Conservation (phyloP, 352 stramenopile genomes). For the Pythium aquatile region DNA sequence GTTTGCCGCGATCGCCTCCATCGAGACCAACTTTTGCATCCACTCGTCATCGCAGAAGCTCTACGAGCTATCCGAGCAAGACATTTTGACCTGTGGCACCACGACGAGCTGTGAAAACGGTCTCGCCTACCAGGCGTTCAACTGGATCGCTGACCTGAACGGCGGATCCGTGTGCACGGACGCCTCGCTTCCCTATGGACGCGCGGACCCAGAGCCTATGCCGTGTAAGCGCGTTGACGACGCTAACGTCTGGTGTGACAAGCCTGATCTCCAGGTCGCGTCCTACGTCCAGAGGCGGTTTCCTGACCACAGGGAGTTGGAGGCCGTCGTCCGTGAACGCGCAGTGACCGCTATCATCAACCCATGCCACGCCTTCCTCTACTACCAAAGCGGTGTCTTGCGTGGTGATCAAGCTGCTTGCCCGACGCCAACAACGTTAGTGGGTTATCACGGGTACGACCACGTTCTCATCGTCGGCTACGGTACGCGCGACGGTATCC, state of each 20-base stretch:
- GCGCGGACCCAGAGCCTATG: background rate
- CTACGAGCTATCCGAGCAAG: conserved; percentile 23
- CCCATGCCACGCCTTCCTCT: conserved; percentile 5
- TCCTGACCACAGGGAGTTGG: conserved; percentile 8
- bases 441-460: conserved; percentile 21
- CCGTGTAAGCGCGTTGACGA: conserved; percentile 5
- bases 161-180: conserved; percentile 21
- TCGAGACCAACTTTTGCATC: conserved; percentile 24
- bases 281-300: conserved; percentile 11
- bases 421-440: background rate
- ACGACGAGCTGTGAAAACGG: background rate
- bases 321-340: conserved; percentile 7
- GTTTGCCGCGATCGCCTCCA: conserved; percentile 15
- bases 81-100: conserved; percentile 17
- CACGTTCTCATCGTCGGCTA: conserved; percentile 37
- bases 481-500: conserved; percentile 22
- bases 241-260: background rate
- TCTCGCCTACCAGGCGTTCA: conserved; percentile 1
- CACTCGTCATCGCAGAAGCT: conserved; percentile 9
- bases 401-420: conserved; percentile 8
- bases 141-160: conserved; percentile 9
- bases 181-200: conserved; percentile 19
- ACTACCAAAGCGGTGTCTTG: conserved; percentile 15
- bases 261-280: conserved; percentile 4
- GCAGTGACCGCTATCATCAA: conserved; percentile 15